Conservation (phyloP, 2,329 filamentous ascomycete species). For the Hypoxylon sp. region DNA sequence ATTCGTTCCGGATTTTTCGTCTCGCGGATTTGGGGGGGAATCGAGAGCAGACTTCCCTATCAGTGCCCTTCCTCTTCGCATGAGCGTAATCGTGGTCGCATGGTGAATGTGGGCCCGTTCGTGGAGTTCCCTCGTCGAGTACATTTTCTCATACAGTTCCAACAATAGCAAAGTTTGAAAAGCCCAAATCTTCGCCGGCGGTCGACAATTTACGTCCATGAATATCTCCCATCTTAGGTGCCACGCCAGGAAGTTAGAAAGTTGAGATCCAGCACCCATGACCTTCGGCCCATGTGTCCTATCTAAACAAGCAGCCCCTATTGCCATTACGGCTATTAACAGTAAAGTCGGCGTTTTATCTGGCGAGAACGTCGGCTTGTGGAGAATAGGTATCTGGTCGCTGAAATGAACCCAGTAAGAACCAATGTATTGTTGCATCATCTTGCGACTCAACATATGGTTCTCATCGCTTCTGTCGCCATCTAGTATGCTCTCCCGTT, state of each 20-base stretch:
- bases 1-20: conserved; percentile 65
- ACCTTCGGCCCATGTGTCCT: conserved; percentile 81
- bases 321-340: conserved; percentile 89
- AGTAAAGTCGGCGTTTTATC: conserved; percentile 88
- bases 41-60: conserved; percentile 89
- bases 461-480: conserved; percentile 78
- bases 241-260: conserved; percentile 92
- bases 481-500: conserved; percentile 82
- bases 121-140: conserved; percentile 90
- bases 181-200: conserved; percentile 94
- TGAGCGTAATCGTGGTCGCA: conserved; percentile 92
- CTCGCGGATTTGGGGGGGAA: conserved; percentile 81
- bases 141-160: conserved; percentile 98
- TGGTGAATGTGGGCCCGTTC: conserved; percentile 97
- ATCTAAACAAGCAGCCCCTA: conserved; percentile 91
- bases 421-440: conserved; percentile 95
- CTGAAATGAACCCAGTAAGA: conserved; percentile 98
- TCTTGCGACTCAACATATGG: conserved; percentile 84
- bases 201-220: conserved; percentile 88
- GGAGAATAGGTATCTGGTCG: conserved; percentile 92
- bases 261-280: conserved; percentile 81
- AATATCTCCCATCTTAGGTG: conserved; percentile 97
- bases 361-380: conserved; percentile 92
- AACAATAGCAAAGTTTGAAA: conserved; percentile 92
- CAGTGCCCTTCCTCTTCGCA: conserved; percentile 92